phyloP scores from a whole-genome alignment of 768 basidiomycete genomes.

The Kwoniella sp. region DNA sequence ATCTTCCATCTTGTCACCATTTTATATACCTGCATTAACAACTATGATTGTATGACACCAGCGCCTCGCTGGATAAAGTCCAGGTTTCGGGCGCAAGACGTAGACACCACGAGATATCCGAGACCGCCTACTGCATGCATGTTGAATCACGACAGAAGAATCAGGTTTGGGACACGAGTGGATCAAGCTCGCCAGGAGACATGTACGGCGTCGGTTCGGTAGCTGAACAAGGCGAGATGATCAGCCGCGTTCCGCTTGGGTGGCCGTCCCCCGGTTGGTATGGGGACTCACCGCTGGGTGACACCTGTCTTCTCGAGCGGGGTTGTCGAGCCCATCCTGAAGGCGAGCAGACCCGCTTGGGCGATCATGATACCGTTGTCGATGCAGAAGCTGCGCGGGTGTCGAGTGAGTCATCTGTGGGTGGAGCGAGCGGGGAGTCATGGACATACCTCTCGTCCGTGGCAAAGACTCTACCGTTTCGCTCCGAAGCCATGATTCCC shows the following conservation, averaged over 20 bases:
- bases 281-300: conserved; percentile 80
- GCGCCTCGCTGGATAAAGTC: no score
- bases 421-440: neutral
- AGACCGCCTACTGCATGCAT: no score
- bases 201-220: conserved; percentile 88
- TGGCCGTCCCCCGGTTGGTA: no score
- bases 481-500: conserved; percentile 90
- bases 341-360: conserved; percentile 87
- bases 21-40: neutral
- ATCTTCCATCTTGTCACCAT: neutral
- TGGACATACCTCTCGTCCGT: conserved; percentile 80
- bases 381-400: conserved; percentile 80
- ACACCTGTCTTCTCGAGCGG: conserved; percentile 74
- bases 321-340: conserved; percentile 82
- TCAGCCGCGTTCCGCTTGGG: neutral
- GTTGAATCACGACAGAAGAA: no score
- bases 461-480: conserved; percentile 83
- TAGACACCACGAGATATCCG: no score
- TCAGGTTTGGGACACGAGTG: neutral
- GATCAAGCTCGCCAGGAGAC: conserved; percentile 73
- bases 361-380: conserved; percentile 99
- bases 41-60: no score
- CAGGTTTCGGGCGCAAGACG: no score
- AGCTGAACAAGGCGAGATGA: conserved; percentile 55
- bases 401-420: neutral